Evolutionary conservation across 106 monocot species (phyloP), one percentile per base, ranked within the genome.

Genomic region (Platanthera zijinensis): DNA sequence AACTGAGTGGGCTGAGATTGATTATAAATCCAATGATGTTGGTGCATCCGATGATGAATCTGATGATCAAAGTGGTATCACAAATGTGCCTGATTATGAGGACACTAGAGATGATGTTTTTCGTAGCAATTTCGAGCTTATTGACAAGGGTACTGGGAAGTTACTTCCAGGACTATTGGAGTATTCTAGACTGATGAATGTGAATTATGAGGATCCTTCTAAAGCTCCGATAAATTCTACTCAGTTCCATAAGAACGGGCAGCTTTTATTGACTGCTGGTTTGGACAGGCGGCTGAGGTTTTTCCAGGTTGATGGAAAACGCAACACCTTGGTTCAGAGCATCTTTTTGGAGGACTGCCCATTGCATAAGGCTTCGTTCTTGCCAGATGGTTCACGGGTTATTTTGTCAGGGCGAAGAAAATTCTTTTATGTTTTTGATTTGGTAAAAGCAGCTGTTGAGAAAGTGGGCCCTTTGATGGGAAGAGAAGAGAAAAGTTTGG

Each of bases 271-370:
- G 14, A 78, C 85, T 48, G 92, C 90, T n/a, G 90, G 92, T 48
- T 68, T 85, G 48, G 90, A 92, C 72, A 78, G 73, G 73, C 64
- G 82, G 51, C 45, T 97, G 80, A 89, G 87, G 39, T 89, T 97
- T 74, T 97, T 93, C 61, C 93, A 97, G 56, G 78, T 97, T 18
- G 93, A 97, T 80, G 96, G 93, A 45, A 97, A 91, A 66, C 81
- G 78, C 7, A 97, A 97, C 68, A 81, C 93, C 4, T 86, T 86
- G 78, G 84, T 94, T 6, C 84, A 94, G 63, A 93, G 89, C 74
- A 86, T 91, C 30, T 91, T 88, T 68, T 39, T 93, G 0, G 87
- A 91, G 78, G 91, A 97, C 76, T 97, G 89, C 75, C 96, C 93
- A 0, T 79, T 91, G 17, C 74, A 72, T 8, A 93, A 93, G 53